phyloP scores from a whole-genome alignment of 2,329 filamentous ascomycete species.

The Daldinia sp. region DNA sequence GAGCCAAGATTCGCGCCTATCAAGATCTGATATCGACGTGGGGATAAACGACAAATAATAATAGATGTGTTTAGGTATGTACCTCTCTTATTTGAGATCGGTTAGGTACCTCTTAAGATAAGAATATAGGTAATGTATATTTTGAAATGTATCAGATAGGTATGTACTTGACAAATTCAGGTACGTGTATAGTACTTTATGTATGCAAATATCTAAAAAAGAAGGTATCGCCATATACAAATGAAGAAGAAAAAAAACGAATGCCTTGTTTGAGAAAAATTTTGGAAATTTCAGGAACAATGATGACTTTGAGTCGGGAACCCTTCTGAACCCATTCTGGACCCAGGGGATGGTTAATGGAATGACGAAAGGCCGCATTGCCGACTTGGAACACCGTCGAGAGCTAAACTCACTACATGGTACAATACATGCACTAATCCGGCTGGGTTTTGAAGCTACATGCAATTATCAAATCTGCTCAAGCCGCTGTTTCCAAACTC shows the following conservation, averaged over 20 bases:
- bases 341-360: constrained; percentile 18
- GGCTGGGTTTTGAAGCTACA: constrained; percentile 20
- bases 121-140: constrained; percentile 18
- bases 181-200: not conserved
- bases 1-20: constrained; percentile 26
- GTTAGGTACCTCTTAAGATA: not conserved
- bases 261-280: constrained; percentile 25
- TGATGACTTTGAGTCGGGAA: constrained; percentile 29
- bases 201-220: constrained; percentile 13
- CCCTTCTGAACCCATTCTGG: constrained; percentile 29
- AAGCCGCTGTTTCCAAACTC: not conserved
- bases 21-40: constrained; percentile 23
- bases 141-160: not conserved
- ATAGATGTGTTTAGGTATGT: no score
- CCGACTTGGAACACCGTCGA: constrained; percentile 29
- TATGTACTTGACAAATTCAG: not conserved
- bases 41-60: constrained; percentile 11
- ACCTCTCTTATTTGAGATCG: no score
- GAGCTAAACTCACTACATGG: constrained; percentile 5
- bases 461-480: constrained; percentile 9
- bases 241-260: constrained; percentile 23
- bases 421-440: constrained; percentile 19
- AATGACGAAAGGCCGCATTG: constrained; percentile 40
- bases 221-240: constrained; percentile 13
- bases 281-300: constrained; percentile 22